These are phyloP conservation scores for Spergularia azorica DNA, from an alignment of 179 eudicot species.

Conservation along the genomic window DNA sequence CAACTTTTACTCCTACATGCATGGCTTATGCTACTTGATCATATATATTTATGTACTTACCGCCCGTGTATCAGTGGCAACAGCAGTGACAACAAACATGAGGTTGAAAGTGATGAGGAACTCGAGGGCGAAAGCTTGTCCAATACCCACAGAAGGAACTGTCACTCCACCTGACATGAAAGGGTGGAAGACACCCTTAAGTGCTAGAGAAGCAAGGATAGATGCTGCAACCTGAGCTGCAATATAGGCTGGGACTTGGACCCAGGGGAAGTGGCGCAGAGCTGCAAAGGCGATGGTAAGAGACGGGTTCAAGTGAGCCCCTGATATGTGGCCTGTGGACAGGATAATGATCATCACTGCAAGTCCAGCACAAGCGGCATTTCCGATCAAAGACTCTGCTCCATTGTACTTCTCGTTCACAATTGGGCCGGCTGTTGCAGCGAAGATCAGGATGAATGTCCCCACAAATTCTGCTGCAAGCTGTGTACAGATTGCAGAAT, in stretches of 20 bases:
- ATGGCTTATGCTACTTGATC: not conserved
- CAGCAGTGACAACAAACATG: constrained; percentile 98
- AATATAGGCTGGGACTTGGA: constrained; percentile 66
- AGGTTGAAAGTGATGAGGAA: constrained; percentile 90
- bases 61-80: constrained; percentile 91
- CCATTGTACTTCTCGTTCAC: constrained; percentile 86
- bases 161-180: constrained; percentile 92
- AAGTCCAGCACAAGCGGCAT: constrained; percentile 77
- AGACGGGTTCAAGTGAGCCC: constrained; percentile 87
- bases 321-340: constrained; percentile 93
- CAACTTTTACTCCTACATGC: no score
- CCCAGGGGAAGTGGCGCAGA: constrained; percentile 91
- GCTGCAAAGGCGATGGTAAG: constrained; percentile 88
- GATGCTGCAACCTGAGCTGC: constrained; percentile 50
- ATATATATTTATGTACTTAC: constrained; percentile 43
- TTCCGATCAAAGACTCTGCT: constrained; percentile 73
- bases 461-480: constrained; percentile 55
- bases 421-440: constrained; percentile 83
- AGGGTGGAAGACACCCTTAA: constrained; percentile 76
- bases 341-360: constrained; percentile 92
- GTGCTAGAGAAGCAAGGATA: constrained; percentile 67
- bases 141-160: constrained; percentile 56
- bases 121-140: constrained; percentile 84
- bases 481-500: constrained; percentile 26
- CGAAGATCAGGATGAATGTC: constrained; percentile 60